Conservation (phyloP, 1,139 yeast species). For the Taphrina deformans region DNA sequence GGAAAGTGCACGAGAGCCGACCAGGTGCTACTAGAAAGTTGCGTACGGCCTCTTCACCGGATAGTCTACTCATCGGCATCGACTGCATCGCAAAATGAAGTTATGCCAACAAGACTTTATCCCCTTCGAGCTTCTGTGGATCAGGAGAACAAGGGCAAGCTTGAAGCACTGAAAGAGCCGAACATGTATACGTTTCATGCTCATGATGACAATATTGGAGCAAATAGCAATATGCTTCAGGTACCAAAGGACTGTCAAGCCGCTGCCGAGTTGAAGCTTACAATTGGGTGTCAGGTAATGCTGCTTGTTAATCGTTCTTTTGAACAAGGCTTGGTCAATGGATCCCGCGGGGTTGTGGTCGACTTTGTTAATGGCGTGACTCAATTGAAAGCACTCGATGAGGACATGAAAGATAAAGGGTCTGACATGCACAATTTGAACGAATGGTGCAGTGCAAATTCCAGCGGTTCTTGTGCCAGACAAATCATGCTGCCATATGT, state of each 20-base stretch:
- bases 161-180: slow-evolving; percentile 55
- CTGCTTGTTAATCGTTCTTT: slow-evolving; percentile 70
- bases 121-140: slow-evolving; percentile 87
- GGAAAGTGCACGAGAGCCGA: slow-evolving; percentile 49
- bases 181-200: slow-evolving; percentile 61
- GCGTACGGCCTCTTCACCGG: slow-evolving; percentile 55
- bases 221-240: slow-evolving; percentile 39
- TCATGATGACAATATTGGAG: slow-evolving; percentile 43
- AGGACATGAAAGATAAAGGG: background rate
- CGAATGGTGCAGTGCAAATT: slow-evolving; percentile 52
- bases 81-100: slow-evolving; percentile 48
- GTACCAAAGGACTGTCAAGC: slow-evolving; percentile 61
- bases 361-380: slow-evolving; percentile 59
- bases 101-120: slow-evolving; percentile 81
- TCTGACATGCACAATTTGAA: slow-evolving; percentile 41
- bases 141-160: slow-evolving; percentile 61
- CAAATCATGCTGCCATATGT: slow-evolving; percentile 63
- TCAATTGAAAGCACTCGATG: background rate
- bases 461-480: slow-evolving; percentile 74
- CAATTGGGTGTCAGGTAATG: slow-evolving; percentile 92
- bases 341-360: slow-evolving; percentile 82
- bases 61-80: slow-evolving; percentile 50
- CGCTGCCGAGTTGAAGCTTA: slow-evolving; percentile 61
- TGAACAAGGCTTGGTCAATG: slow-evolving; percentile 85
- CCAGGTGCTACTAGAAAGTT: slow-evolving; percentile 52